Percentiles rank a stretch among this genome's conserved stretches.
Conservation (phyloP, 768 basidiomycete genomes). For the Hirschioporus abietinus region DNA sequence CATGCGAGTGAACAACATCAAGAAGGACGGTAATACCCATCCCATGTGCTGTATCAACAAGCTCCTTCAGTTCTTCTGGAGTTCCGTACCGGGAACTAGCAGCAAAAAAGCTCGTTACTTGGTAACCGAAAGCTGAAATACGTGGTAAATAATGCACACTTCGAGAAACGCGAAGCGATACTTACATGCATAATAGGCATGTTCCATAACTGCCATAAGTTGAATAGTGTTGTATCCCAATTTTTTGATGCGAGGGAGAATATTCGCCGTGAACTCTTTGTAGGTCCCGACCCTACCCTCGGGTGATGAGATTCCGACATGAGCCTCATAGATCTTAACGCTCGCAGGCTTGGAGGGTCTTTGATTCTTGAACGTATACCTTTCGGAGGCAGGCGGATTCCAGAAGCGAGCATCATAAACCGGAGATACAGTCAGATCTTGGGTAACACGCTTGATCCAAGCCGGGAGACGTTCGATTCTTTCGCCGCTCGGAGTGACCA, state of each 20-base stretch:
- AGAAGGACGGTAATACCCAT: slow-evolving; percentile 91
- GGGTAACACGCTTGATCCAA: slow-evolving; percentile 95
- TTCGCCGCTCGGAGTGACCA: slow-evolving; percentile 72
- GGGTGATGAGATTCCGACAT: slow-evolving; percentile 92
- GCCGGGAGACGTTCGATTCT: slow-evolving; percentile 90
- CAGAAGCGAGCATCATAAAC: slow-evolving; percentile 97
- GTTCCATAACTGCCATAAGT: slow-evolving; percentile 98
- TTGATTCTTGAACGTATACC: slow-evolving; percentile 78
- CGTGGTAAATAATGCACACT: slow-evolving; percentile 12
- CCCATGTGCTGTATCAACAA: slow-evolving; percentile 92
- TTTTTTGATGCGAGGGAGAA: slow-evolving; percentile 82
- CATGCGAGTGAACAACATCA: slow-evolving; percentile 97
- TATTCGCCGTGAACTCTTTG: slow-evolving; percentile 86
- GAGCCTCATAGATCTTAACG: slow-evolving; percentile 91
- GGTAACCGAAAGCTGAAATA: slow-evolving; percentile 90
- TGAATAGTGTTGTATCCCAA: slow-evolving; percentile 97
- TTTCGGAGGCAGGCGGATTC: slow-evolving; percentile 77
- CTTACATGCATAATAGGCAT: slow-evolving; percentile 95
- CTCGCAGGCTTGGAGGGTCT: slow-evolving; percentile 62
- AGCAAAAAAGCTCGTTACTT: slow-evolving; percentile 96
- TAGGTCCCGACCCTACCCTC: slow-evolving; percentile 90
- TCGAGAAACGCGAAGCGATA: slow-evolving; percentile 12
- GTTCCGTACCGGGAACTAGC: slow-evolving; percentile 93
- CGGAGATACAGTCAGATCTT: slow-evolving; percentile 84
- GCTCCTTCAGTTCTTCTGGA: slow-evolving; percentile 92